Evolutionary conservation across 495 filamentous ascomycete genomes (phyloP), one percentile per base, ranked within the genome.

Genomic region (Tuber brumale): DNA sequence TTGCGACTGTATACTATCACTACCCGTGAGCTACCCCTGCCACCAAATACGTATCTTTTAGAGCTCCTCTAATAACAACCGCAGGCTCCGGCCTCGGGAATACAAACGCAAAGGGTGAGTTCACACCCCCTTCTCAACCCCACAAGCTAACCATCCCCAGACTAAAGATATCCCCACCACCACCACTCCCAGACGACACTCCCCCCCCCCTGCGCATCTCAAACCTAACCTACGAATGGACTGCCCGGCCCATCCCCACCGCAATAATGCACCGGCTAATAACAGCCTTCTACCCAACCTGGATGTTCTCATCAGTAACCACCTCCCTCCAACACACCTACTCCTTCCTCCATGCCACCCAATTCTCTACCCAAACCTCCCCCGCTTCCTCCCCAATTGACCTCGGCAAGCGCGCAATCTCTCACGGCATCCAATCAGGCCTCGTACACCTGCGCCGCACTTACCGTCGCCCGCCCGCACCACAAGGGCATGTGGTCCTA

Each of bases 1-100:
- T 61, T 14, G 75, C 80, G 37, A 77, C 81, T 14, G 74, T 82
- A 41, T 82, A 82, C 66, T 82, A 73, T 46, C 76, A 82, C 42
- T 81, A 81, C 69, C 81, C 81, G 72, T 81, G 69, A 74, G 77
- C 78, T 35, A 18, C 43, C 57, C 43, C 23, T 70, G 37, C 42
- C 27, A 43, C 42, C 27, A 43, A 70, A 43, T 14, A n/a, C 19
- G 44, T 23, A 72, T n/a, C 39, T 19, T 70, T 42, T 19, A 46
- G 70, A 45, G 12, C 27, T 31, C 16, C 35, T 72, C 41, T 42
- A 45, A n/a, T 37, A 21, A 44, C 70, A n/a, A 45, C n/a, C 35
- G 21, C 69, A 81, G 78, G 8, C 14, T 61, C 41, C 81, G 80
- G 51, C 77, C 80, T 37, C 81, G 51, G 14, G 77, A 72, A 71